These are phyloP conservation scores for Botryotinia convoluta DNA, from an alignment of 2,329 filamentous ascomycete species.

Conservation along the genomic window DNA sequence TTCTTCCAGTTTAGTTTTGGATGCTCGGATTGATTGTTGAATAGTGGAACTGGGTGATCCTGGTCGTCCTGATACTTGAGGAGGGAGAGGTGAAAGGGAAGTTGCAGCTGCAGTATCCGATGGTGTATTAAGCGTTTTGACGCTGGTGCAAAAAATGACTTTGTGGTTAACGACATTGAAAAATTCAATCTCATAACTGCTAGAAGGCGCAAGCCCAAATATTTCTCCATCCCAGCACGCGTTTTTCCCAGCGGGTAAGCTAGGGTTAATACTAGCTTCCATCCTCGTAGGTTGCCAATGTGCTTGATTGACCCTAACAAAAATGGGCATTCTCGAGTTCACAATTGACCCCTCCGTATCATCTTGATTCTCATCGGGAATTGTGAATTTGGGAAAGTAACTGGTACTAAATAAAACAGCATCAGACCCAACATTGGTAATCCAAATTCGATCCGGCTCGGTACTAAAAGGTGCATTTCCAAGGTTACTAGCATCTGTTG, in stretches of 20 bases:
- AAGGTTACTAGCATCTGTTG: conserved; percentile 73
- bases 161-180: conserved; percentile 64
- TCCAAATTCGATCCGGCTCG: conserved; percentile 73
- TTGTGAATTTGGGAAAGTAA: conserved; percentile 51
- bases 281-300: conserved; percentile 78
- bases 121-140: conserved; percentile 44
- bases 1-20: conserved; percentile 68
- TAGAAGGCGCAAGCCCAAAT: conserved; percentile 66
- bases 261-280: conserved; percentile 46
- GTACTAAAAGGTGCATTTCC: conserved; percentile 71
- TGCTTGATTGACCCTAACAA: conserved; percentile 74
- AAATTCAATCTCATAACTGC: conserved; percentile 77
- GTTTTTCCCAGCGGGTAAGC: conserved; percentile 42
- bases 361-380: conserved; percentile 37
- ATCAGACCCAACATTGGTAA: conserved; percentile 74
- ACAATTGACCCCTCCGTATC: conserved; percentile 45
- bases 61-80: conserved; percentile 63
- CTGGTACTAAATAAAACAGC: conserved; percentile 76
- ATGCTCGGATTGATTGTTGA: conserved; percentile 70
- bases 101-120: conserved; percentile 36
- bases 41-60: conserved; percentile 76
- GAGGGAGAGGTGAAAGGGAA: conserved; percentile 39
- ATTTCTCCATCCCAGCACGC: conserved; percentile 69
- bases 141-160: conserved; percentile 68
- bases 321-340: conserved; percentile 72